Evolutionary conservation across 2,329 filamentous ascomycete species (phyloP), one percentile per base, ranked within the genome.

Genomic region (Canariomyces notabilis): DNA sequence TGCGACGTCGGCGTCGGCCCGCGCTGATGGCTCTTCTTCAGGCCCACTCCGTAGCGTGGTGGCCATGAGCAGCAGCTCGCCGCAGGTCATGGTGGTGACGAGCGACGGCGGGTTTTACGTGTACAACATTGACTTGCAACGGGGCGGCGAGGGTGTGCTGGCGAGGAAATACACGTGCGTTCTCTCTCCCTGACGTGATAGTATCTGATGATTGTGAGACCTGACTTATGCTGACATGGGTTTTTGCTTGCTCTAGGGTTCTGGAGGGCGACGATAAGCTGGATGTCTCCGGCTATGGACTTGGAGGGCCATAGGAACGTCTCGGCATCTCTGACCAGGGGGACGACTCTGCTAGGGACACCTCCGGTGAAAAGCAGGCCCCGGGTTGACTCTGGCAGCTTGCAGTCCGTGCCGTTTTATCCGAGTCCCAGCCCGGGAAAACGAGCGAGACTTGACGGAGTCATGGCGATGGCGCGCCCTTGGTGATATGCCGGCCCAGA

Each of bases 31-130:
- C 49, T 12, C n/a, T n/a, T n/a, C n/a, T n/a, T n/a, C 58, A 54
- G 29, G 61, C 61, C 83, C 87, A 0, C 67, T 95, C 33, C 77
- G 87, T 55, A 95, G 89, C 55, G 91, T 98, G n/a, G 93, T 98
- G 35, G 91, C 93, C 7, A 94, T 98, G 84, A 95, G 88, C 63
- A 93, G 85, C 60, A 95, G 83, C 62, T 90, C 87, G 20, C 93
- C 93, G 1, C 90, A 97, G 60, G 87, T 98, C 39, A 97, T 98
- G 90, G 88, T 97, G 0, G 90, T 96, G 12, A 98, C 93, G 0
- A 96, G 86, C 58, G 93, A 98, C 63, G 93, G 93, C 8, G 85
- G 85, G 19, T 97, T 96, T 61, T 95, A 93, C 58, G 85, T 97
- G 22, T 98, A 91, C 67, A 91, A 88, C 55, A 89, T 98, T 44